A percentile compares a stretch with the other conserved stretches of the same genome.
These are phyloP conservation scores for Penicillium brevicompactum DNA, from an alignment of 2,329 filamentous ascomycete species.

Conservation along the genomic window DNA sequence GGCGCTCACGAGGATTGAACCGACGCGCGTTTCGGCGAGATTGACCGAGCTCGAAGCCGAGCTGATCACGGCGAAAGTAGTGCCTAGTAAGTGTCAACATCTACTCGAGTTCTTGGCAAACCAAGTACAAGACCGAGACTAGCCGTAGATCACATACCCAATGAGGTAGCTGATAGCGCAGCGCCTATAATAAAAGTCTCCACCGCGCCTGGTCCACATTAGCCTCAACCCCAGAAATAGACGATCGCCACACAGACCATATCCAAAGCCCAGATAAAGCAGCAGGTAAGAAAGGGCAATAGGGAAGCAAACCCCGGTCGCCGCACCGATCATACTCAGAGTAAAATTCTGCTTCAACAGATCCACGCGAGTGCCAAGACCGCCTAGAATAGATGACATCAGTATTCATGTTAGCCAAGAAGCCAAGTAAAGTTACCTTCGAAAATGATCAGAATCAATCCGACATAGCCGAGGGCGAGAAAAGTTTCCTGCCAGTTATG, in stretches of 20 bases:
- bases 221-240: background rate
- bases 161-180: slow-evolving; percentile 33
- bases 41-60: slow-evolving; percentile 39
- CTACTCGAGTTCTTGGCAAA: background rate
- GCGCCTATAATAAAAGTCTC: slow-evolving; percentile 37
- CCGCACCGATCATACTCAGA: slow-evolving; percentile 45
- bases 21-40: slow-evolving; percentile 47
- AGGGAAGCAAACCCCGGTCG: slow-evolving; percentile 50
- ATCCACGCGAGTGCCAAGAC: slow-evolving; percentile 50
- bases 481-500: slow-evolving; percentile 50
- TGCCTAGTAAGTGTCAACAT: slow-evolving; percentile 16
- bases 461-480: slow-evolving; percentile 51
- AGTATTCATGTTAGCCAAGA: slow-evolving; percentile 6
- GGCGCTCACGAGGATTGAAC: slow-evolving; percentile 49
- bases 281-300: slow-evolving; percentile 50
- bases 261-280: slow-evolving; percentile 48
- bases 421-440: slow-evolving; percentile 32
- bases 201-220: slow-evolving; percentile 26
- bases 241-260: slow-evolving; percentile 26
- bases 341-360: slow-evolving; percentile 50
- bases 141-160: slow-evolving; percentile 19
- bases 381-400: slow-evolving; percentile 35
- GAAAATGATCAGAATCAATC: slow-evolving; percentile 54
- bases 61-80: slow-evolving; percentile 34
- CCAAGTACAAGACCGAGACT: too few relatives aligned